Evolutionary conservation across 2,329 filamentous ascomycete genomes (phyloP), one percentile per base, ranked within the genome.

Genomic region (Paecilomyces dactylethromorphus): DNA sequence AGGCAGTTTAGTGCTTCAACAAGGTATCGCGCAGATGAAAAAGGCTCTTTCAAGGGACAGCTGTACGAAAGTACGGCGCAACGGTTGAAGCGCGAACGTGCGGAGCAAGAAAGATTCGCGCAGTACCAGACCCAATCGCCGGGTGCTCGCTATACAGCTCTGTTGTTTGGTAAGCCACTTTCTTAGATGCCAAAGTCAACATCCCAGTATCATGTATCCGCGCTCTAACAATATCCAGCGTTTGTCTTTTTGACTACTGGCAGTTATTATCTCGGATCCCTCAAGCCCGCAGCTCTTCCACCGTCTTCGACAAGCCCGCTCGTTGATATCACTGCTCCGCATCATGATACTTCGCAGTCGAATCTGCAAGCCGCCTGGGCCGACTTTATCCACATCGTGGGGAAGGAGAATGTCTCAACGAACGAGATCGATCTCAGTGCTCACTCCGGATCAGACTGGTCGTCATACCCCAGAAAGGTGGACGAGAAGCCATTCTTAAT

Each of bases 321-420:
- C 32, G 68, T 73, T 11, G 73, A 76, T 53, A 70, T 79, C 54
- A 72, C 73, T 11, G 71, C 79, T 11, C 82, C 82, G 6, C 70
- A 79, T 62, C 84, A 86, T 65, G 81, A 87, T 65, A 79, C 81
- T 39, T 79, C 82, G 11, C 75, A 76, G 18, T 77, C 80, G 18
- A 87, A 82, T 58, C 76, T 87, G 58, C 83, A 88, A 69, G 84
- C 85, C 10, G 85, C 85, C 26, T 88, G 85, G 85, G 75, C 79
- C 2, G 85, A 87, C 63, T 83, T 87, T 68, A 79, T 82, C 58
- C 77, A 80, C 51, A 83, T 88, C 32, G 76, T 88, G 10, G 85
- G 85, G 51, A 81, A 81, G 66, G 83, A 85, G 54, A 83, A 87
- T 70, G 79, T 87, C n/a, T 85, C 83, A 3, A 85, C 85, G 0